Evolutionary conservation across 2,329 filamentous ascomycete genomes (phyloP).

Genomic region (Alternaria solani): DNA sequence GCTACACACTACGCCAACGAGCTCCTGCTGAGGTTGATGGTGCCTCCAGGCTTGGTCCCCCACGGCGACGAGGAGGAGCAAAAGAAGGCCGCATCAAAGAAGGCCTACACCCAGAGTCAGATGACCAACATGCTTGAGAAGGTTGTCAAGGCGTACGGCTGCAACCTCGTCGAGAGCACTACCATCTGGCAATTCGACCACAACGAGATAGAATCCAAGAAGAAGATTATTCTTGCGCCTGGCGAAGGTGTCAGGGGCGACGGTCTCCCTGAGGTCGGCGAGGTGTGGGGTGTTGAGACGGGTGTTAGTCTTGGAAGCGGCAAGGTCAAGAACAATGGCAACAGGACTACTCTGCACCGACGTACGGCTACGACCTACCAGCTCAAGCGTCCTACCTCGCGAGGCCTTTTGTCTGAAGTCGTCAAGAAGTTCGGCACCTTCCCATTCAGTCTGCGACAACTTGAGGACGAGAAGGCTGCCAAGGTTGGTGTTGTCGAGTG

Average conservation of each 20-base stretch:
- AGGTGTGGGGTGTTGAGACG: constrained; percentile 98
- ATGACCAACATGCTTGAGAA: constrained; percentile 91
- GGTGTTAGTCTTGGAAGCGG: constrained; percentile 89
- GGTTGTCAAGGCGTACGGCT: constrained; percentile 88
- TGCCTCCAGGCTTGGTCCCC: constrained; percentile 86
- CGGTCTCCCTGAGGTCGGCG: constrained; percentile 83
- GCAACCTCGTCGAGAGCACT: constrained; percentile 95
- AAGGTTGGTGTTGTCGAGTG: constrained; percentile 97
- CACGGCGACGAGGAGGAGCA: constrained; percentile 92
- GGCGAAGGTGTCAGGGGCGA: constrained; percentile 90
- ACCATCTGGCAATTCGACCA: constrained; percentile 96
- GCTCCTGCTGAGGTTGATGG: constrained; percentile 86
- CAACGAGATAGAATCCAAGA: constrained; percentile 96
- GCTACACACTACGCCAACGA: constrained; percentile 97
- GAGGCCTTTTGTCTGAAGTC: constrained; percentile 91
- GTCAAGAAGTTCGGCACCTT: constrained; percentile 98
- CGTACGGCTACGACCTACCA: constrained; percentile 91
- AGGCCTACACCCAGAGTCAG: constrained; percentile 82
- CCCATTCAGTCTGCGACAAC: constrained; percentile 95
- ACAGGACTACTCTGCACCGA: constrained; percentile 88
- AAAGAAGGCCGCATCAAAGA: constrained; percentile 81
- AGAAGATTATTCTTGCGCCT: constrained; percentile 95
- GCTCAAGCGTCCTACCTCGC: constrained; percentile 91
- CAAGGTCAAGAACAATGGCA: constrained; percentile 91
- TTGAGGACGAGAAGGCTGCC: constrained; percentile 94